Evolutionary conservation across 202 grass and related monocot species (phyloP), one percentile per base, ranked within the genome.

Genomic region (Cymbopogon flexuosus): DNA sequence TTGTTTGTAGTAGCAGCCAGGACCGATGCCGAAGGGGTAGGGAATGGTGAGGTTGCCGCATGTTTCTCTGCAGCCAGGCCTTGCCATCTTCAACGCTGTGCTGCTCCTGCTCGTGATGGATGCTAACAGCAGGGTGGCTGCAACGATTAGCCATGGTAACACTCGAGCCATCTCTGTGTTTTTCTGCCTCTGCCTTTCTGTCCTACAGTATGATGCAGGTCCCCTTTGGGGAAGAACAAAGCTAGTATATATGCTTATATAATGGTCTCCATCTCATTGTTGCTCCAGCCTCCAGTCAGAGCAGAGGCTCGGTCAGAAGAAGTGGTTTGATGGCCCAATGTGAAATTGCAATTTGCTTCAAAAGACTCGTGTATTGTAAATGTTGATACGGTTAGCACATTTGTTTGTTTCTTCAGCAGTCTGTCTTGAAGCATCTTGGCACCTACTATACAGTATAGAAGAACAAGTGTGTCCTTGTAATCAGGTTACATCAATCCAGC

Each of bases 11-110:
- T 15, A 82, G 78, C 90, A 93, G 41, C 54, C 73, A 7, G 22
- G 5, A 16, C 84, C 81, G 66, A 90, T 85, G 71, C 87, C 90
- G 23, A 93, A 93, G 15, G 90, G 90, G 60, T 87, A 93, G 3
- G 84, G 76, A 19, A 87, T 85, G 12, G 33, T 75, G 10, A 87
- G 67, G 52, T 79, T 10, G 67, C 84, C 81, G 13, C 90, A 85
- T 78, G 41, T 83, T 37, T 75, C 72, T 60, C 0, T 45, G 82
- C 89, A 91, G 1, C 78, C 78, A 7, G 79, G 78, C 42, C 37
- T 79, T 0, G 70, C 61, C 69, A 86, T 81, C 64, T 34, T 56
- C 10, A 43, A 70, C 0, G 84, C 64, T 8, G 8, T 63, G 78
- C 31, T 33, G 31, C 31, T 33, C 31, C 52, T 77, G 64, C 33